A percentile compares a stretch with the other conserved stretches of the same genome.
phyloP scores from a whole-genome alignment of 495 filamentous ascomycete species.

The Aspergillus cristatus region DNA sequence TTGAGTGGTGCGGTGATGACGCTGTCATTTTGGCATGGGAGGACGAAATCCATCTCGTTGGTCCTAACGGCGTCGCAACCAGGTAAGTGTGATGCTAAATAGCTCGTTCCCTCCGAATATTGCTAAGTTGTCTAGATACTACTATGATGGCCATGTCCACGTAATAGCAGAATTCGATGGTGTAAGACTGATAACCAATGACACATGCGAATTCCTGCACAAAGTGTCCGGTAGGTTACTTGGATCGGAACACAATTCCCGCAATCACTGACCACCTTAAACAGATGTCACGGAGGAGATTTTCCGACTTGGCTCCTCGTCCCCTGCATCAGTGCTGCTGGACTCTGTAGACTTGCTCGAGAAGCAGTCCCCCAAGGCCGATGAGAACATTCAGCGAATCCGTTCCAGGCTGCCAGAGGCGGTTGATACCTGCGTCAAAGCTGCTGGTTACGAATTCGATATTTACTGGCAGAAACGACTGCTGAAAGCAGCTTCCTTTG shows the following conservation, averaged over 20 bases:
- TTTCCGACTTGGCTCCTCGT: conserved; percentile 77
- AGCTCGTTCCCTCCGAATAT: neutral
- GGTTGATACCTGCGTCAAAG: conserved; percentile 83
- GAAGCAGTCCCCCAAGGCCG: conserved; percentile 89
- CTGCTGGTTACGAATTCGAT: conserved; percentile 85
- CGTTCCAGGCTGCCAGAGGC: conserved; percentile 77
- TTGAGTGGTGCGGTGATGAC: conserved; percentile 96
- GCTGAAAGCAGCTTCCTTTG: conserved; percentile 89
- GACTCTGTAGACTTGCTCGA: conserved; percentile 90
- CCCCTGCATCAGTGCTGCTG: conserved; percentile 78
- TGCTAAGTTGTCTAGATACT: conserved; percentile 47
- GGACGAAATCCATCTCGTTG: conserved; percentile 94
- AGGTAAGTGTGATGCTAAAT: conserved; percentile 33
- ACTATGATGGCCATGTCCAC: conserved; percentile 86
- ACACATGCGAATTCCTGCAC: conserved; percentile 90
- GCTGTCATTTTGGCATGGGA: conserved; percentile 93
- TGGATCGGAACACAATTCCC: neutral
- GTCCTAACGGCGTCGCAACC: conserved; percentile 67
- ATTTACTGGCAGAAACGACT: conserved; percentile 90
- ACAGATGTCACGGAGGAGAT: conserved; percentile 75
- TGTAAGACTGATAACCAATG: conserved; percentile 76
- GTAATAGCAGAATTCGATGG: conserved; percentile 84
- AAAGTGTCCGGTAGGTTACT: conserved; percentile 58
- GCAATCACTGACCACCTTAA: conserved; percentile 1
- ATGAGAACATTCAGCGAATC: conserved; percentile 94